Conservation (phyloP, 148 eudicot species). For the Limonium bicolor region DNA sequence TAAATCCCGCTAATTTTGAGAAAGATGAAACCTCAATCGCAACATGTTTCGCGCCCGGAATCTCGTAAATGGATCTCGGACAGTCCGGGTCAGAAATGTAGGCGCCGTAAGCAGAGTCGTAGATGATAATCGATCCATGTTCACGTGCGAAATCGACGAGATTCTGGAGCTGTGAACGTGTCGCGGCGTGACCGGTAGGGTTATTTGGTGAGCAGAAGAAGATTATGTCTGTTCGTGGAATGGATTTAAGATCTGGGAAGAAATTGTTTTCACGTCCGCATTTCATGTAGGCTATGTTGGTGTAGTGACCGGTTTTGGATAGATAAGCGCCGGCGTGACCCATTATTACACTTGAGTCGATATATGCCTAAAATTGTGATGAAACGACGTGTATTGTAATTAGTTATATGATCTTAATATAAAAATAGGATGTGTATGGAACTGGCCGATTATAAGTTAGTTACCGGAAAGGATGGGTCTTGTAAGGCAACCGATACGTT, state of each 20-base stretch:
- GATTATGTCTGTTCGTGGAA: constrained; percentile 54
- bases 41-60: constrained; percentile 76
- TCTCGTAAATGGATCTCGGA: constrained; percentile 60
- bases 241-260: constrained; percentile 41
- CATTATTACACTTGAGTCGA: constrained; percentile 76
- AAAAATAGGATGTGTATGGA: neutral
- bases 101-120: constrained; percentile 62
- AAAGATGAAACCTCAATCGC: constrained; percentile 82
- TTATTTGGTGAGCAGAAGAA: constrained; percentile 90
- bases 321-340: constrained; percentile 56
- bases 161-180: constrained; percentile 33
- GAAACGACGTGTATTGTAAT: no score
- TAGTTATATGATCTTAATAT: neutral
- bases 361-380: constrained; percentile 89
- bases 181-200: constrained; percentile 79
- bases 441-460: no score
- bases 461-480: constrained; percentile 88
- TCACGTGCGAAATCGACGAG: constrained; percentile 51
- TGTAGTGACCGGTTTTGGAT: constrained; percentile 32
- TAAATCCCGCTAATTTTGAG: constrained; percentile 79
- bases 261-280: constrained; percentile 41
- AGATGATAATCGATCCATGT: constrained; percentile 68
- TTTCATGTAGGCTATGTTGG: constrained; percentile 48
- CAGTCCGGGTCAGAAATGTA: constrained; percentile 34
- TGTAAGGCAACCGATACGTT: constrained; percentile 56